phyloP scores from a whole-genome alignment of 1,284 basidiomycete genomes.

The Vanrija sp. region DNA sequence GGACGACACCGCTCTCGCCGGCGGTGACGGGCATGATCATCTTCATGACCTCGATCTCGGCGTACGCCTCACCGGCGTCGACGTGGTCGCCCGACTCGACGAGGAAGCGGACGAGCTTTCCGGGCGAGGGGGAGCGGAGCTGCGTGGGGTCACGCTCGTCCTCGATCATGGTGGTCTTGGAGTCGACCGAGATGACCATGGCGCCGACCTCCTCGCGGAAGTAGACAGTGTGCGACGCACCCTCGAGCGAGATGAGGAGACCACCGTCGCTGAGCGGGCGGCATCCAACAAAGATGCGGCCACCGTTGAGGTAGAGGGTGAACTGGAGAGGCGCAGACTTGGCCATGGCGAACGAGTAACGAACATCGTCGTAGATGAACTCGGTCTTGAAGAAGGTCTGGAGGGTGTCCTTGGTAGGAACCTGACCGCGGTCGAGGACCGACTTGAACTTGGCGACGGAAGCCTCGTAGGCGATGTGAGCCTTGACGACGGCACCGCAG shows the following conservation, averaged over 20 bases:
- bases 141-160: conserved; percentile 99
- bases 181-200: conserved; percentile 86
- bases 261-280: conserved; percentile 93
- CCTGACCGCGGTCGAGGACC: conserved; percentile 92
- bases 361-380: conserved; percentile 94
- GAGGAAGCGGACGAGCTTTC: conserved; percentile 91
- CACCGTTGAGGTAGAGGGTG: conserved; percentile 96
- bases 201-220: conserved; percentile 98
- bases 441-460: conserved; percentile 93
- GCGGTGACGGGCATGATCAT: conserved; percentile 98
- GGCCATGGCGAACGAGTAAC: conserved; percentile 94
- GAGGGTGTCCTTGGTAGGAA: conserved; percentile 87
- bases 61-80: conserved; percentile 92
- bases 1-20: conserved; percentile 91
- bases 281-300: conserved; percentile 80
- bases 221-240: conserved; percentile 95
- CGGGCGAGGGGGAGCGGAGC: conserved; percentile 90
- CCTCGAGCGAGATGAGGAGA: conserved; percentile 83
- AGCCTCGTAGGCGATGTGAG: conserved; percentile 80
- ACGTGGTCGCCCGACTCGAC: conserved; percentile 97
- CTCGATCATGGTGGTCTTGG: conserved; percentile 97
- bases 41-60: conserved; percentile 99
- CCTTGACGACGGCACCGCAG: conserved; percentile 96
- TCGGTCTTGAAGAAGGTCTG: conserved; percentile 97
- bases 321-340: conserved; percentile 82